Conservation (phyloP, 1,284 basidiomycete species). For the Trichosporon sp. region DNA sequence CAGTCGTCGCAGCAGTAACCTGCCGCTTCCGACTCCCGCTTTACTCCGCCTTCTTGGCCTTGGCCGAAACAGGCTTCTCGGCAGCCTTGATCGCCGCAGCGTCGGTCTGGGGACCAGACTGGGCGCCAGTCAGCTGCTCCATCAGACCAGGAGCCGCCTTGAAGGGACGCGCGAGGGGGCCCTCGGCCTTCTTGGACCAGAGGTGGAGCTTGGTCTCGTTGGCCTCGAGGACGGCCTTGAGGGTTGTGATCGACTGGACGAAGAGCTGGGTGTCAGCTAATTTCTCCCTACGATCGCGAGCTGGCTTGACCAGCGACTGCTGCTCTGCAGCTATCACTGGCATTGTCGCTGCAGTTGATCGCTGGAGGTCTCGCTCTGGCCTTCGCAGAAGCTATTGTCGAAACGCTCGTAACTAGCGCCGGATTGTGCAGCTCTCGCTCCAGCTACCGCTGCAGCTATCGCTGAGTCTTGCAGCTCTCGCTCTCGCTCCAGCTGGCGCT, state of each 20-base stretch:
- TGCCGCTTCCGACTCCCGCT: too few species aligned
- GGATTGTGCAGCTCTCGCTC: too few species aligned
- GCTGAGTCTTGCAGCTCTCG: too few species aligned
- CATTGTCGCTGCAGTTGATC: too few species aligned
- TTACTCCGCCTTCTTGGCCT: neutral
- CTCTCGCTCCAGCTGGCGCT: too few species aligned
- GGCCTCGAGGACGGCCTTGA: constrained; percentile 21
- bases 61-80: constrained; percentile 62
- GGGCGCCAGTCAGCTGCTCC: constrained; percentile 48
- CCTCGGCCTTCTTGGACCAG: constrained; percentile 19
- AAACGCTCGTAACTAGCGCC: too few species aligned
- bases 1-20: too few species aligned
- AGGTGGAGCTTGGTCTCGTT: constrained; percentile 25
- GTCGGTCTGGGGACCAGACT: constrained; percentile 67
- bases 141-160: constrained; percentile 56
- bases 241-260: constrained; percentile 21
- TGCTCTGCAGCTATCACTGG: too few species aligned
- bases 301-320: neutral
- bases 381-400: too few species aligned
- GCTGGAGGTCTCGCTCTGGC: too few species aligned
- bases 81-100: constrained; percentile 78
- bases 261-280: constrained; percentile 20
- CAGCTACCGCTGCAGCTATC: too few species aligned
- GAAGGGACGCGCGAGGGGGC: constrained; percentile 21
- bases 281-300: neutral